Conservation (phyloP, 140 eudicot genomes). For the Anethum foeniculum region DNA sequence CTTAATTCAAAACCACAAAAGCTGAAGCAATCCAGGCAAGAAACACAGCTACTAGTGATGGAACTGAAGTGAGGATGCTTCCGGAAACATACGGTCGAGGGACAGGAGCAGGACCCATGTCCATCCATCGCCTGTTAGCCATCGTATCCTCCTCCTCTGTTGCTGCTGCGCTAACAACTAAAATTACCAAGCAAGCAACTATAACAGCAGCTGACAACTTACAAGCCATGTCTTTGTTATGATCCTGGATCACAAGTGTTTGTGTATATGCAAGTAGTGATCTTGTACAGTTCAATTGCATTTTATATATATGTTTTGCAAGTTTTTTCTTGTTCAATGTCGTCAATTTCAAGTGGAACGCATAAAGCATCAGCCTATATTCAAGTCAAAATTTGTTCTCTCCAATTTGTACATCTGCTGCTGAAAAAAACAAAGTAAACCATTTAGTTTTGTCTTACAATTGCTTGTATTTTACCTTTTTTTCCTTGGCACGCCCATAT, state of each 20-base stretch:
- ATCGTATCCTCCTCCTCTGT: neutral
- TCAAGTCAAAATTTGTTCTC: neutral
- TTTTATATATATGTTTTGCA: neutral
- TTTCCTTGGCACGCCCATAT: too few species aligned
- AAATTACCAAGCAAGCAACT: neutral
- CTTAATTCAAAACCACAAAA: neutral
- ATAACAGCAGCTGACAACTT: neutral
- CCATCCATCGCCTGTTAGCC: neutral
- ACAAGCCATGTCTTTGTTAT: neutral
- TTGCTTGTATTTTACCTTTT: too few species aligned
- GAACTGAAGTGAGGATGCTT: neutral
- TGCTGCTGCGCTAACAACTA: neutral
- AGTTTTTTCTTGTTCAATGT: constrained; percentile 2
- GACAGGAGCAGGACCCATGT: constrained; percentile 1
- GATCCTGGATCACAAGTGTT: neutral
- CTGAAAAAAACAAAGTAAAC: neutral
- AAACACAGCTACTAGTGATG: neutral
- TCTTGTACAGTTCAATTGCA: neutral
- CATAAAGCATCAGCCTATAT: neutral
- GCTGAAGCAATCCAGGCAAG: neutral
- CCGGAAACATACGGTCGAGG: neutral
- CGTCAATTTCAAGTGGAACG: neutral
- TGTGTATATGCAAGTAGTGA: neutral
- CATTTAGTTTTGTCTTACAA: neutral
- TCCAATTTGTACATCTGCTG: neutral